Conservation (phyloP, 1,139 yeast genomes). For the Yarrowia galli region DNA sequence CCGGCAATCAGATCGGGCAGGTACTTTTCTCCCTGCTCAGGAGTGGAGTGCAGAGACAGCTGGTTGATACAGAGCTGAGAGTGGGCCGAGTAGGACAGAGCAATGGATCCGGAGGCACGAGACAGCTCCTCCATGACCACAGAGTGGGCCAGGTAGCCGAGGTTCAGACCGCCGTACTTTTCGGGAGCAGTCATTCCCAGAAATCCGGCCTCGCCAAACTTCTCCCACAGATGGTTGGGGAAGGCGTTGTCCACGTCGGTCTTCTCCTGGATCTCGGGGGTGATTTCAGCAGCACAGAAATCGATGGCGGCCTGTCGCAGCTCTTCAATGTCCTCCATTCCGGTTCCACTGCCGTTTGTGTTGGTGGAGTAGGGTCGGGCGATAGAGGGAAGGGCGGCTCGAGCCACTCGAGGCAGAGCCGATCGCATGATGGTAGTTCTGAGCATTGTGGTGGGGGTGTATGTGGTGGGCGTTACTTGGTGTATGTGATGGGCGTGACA, state of each 20-base stretch:
- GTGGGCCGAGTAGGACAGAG: constrained; percentile 51
- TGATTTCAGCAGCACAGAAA: constrained; percentile 48
- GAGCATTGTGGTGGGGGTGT: constrained; percentile 6
- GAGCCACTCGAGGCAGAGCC: constrained; percentile 34
- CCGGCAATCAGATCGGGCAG: constrained; percentile 53
- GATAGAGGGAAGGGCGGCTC: background rate
- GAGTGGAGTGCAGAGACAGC: constrained; percentile 47
- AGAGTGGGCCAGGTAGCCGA: constrained; percentile 50
- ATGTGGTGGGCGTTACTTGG: background rate
- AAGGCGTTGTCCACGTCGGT: constrained; percentile 48
- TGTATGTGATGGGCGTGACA: too few species aligned
- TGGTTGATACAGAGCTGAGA: constrained; percentile 51
- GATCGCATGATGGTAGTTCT: constrained; percentile 30
- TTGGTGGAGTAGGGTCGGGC: constrained; percentile 41
- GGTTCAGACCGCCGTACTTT: constrained; percentile 50
- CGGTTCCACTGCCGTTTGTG: constrained; percentile 32
- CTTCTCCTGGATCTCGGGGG: constrained; percentile 47
- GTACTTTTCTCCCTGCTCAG: constrained; percentile 50
- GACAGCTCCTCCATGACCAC: constrained; percentile 52
- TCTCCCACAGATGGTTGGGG: constrained; percentile 51
- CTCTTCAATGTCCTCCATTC: constrained; percentile 46
- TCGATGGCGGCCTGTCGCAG: constrained; percentile 49
- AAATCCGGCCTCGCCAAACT: constrained; percentile 51
- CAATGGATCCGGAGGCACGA: constrained; percentile 50
- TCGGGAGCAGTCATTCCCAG: constrained; percentile 51